These are phyloP conservation scores for Plasmodium ovale DNA, from an alignment of 169 alveolate genomes.

Conservation along the genomic window DNA sequence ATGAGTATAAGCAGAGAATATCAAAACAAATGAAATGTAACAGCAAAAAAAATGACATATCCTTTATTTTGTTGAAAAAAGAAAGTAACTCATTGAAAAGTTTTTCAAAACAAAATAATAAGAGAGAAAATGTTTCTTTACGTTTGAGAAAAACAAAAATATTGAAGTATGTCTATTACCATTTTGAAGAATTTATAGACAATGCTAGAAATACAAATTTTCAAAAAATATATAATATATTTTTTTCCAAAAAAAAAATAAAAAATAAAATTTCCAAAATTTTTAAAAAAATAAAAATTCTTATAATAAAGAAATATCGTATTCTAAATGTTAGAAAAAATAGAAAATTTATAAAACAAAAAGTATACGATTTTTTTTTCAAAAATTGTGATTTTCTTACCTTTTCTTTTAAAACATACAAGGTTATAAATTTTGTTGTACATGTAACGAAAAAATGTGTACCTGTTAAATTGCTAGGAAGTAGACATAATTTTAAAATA, in stretches of 20 bases:
- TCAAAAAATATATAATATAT: conserved; percentile 38
- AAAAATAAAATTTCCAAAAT: conserved; percentile 45
- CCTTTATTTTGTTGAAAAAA: conserved; percentile 16
- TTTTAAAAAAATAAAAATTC: conserved; percentile 40
- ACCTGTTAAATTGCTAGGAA: conserved; percentile 65
- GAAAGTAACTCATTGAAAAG: background rate
- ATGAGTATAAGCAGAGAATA: conserved; percentile 63
- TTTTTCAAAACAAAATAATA: background rate
- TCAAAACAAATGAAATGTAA: conserved; percentile 63
- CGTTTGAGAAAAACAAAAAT: conserved; percentile 68
- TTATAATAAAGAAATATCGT: conserved; percentile 46
- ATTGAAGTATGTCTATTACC: conserved; percentile 40
- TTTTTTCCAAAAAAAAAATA: conserved; percentile 30
- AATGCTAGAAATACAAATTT: conserved; percentile 64
- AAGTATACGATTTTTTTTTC: conserved; percentile 66
- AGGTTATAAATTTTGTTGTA: conserved; percentile 53
- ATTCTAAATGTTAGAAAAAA: conserved; percentile 57
- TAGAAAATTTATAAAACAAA: conserved; percentile 55
- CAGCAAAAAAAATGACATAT: conserved; percentile 60
- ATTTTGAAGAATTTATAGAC: conserved; percentile 45
- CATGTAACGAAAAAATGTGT: conserved; percentile 67
- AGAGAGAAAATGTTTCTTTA: conserved; percentile 1
- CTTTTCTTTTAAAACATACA: conserved; percentile 48
- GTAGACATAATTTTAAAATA: conserved; percentile 61
- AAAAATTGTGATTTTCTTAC: conserved; percentile 62